Conservation (phyloP, 306 rosid species). For the Notholithocarpus densiflorus region DNA sequence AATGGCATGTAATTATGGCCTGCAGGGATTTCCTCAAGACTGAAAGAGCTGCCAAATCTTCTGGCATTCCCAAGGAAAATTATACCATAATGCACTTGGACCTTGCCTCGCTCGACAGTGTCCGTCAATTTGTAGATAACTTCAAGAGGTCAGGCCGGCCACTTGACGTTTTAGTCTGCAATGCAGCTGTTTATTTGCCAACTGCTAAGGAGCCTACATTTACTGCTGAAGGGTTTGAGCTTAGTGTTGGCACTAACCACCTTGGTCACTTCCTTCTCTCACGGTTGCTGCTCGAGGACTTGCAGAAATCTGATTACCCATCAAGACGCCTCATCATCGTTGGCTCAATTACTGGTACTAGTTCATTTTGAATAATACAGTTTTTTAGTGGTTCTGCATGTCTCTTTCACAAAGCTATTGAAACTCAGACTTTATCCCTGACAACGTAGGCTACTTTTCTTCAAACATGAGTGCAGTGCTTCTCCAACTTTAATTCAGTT, state of each 20-base stretch:
- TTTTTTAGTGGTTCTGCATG: not conserved
- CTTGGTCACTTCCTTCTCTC: slow-evolving; percentile 95
- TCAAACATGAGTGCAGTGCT: too few relatives aligned
- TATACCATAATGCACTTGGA: slow-evolving; percentile 89
- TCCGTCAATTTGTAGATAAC: slow-evolving; percentile 83
- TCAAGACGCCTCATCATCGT: slow-evolving; percentile 84
- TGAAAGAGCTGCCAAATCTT: slow-evolving; percentile 90
- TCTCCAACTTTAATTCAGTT: too few relatives aligned
- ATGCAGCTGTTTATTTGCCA: slow-evolving; percentile 93
- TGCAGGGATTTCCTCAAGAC: slow-evolving; percentile 99
- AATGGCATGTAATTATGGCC: slow-evolving; percentile 97
- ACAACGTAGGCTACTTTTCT: too few relatives aligned
- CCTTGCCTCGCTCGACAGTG: slow-evolving; percentile 92
- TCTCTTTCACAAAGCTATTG: not conserved
- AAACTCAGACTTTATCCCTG: not conserved
- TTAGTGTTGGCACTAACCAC: slow-evolving; percentile 96
- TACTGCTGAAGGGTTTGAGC: slow-evolving; percentile 94
- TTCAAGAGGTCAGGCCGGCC: slow-evolving; percentile 64
- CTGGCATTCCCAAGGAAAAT: slow-evolving; percentile 79
- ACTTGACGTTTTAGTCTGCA: slow-evolving; percentile 82
- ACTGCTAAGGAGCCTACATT: slow-evolving; percentile 90
- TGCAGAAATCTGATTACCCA: slow-evolving; percentile 84
- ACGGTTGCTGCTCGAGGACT: slow-evolving; percentile 69
- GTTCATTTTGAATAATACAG: not conserved
- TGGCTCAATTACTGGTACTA: slow-evolving; percentile 90